Evolutionary conservation across 1,284 basidiomycete species (phyloP).

Genomic region (Chiua sp.): DNA sequence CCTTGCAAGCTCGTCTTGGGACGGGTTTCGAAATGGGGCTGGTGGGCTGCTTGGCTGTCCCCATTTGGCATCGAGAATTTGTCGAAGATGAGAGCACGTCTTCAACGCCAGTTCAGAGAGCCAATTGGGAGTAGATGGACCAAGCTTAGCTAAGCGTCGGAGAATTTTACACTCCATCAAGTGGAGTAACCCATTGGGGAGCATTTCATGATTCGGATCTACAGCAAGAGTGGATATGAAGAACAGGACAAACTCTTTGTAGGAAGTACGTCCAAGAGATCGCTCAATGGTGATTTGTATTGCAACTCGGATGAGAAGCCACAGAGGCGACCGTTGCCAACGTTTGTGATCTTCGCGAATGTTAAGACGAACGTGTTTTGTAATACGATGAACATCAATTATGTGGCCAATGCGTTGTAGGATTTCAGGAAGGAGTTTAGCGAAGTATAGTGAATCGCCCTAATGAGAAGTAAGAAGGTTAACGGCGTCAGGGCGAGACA

Average conservation of each 20-base stretch:
- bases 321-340: constrained; percentile 39
- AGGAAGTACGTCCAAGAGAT: too few relatives aligned
- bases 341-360: too few relatives aligned
- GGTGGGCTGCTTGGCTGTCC: not conserved
- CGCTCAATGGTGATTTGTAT: too few relatives aligned
- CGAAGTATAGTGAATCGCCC: too few relatives aligned
- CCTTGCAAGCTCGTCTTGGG: constrained; percentile 22
- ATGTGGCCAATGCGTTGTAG: constrained; percentile 26
- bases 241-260: too few relatives aligned
- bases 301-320: too few relatives aligned
- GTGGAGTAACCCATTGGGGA: constrained; percentile 38
- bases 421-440: constrained; percentile 37
- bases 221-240: constrained; percentile 3
- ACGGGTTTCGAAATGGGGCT: constrained; percentile 29
- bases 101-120: constrained; percentile 7
- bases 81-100: not conserved
- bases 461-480: too few relatives aligned
- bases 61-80: constrained; percentile 7
- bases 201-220: constrained; percentile 12
- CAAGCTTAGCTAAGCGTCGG: constrained; percentile 42
- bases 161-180: constrained; percentile 35
- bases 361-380: constrained; percentile 36
- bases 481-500: constrained; percentile 4
- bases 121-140: constrained; percentile 4
- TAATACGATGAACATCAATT: constrained; percentile 31